Conservation (phyloP, 345 rosid genomes). For the Angophora floribunda region DNA sequence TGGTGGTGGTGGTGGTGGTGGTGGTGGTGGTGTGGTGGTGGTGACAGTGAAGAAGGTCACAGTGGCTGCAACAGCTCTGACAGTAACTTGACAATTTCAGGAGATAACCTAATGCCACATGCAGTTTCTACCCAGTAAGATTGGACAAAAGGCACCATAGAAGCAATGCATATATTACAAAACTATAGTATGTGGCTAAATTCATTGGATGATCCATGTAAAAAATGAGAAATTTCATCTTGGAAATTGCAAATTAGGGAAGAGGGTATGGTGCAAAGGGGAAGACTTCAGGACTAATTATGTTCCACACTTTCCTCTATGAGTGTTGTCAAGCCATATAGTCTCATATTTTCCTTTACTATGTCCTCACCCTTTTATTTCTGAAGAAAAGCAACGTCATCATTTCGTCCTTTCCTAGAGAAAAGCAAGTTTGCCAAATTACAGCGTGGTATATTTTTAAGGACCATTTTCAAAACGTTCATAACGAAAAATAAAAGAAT, state of each 20-base stretch:
- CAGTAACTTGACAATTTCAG: background rate
- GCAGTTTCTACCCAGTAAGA: background rate
- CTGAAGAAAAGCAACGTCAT: too few relatives aligned
- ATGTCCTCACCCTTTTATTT: background rate
- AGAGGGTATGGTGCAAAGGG: background rate
- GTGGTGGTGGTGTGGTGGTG: background rate
- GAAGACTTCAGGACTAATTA: background rate
- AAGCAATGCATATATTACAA: background rate
- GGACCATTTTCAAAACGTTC: background rate
- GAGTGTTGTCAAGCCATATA: background rate
- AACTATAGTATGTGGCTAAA: background rate
- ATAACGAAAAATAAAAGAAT: background rate
- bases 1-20: rapidly evolving
- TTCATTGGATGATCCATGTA: background rate
- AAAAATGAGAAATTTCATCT: background rate
- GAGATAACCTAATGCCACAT: background rate
- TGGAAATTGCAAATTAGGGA: background rate
- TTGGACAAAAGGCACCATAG: background rate
- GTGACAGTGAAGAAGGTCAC: background rate
- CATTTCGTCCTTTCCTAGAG: background rate
- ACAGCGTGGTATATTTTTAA: background rate
- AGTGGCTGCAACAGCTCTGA: background rate
- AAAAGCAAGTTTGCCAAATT: background rate
- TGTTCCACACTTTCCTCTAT: background rate
- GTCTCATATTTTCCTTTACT: background rate